phyloP scores from a whole-genome alignment of 2,329 filamentous ascomycete genomes.

The Calonectria henricotiae region DNA sequence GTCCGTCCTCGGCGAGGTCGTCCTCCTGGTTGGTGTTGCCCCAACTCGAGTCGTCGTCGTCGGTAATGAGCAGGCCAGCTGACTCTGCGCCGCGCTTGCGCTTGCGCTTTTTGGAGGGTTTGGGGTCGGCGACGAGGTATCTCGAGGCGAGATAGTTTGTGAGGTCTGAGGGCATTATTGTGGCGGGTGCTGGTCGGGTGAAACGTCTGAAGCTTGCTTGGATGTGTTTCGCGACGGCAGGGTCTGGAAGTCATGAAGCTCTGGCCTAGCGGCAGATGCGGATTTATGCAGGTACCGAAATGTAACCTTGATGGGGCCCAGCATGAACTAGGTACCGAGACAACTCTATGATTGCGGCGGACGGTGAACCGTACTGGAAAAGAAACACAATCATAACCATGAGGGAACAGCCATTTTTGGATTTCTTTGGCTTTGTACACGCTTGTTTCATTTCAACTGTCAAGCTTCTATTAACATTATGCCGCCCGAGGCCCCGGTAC shows the following conservation, averaged over 20 bases:
- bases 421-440: background rate
- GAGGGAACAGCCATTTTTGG: background rate
- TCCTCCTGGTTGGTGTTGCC: constrained; percentile 60
- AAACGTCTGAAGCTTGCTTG: constrained; percentile 16
- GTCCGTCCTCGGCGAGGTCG: constrained; percentile 71
- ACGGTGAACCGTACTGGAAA: no score
- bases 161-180: constrained; percentile 73
- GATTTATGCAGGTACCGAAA: constrained; percentile 51
- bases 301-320: constrained; percentile 23
- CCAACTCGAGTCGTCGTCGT: constrained; percentile 76
- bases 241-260: constrained; percentile 31
- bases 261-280: constrained; percentile 29
- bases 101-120: constrained; percentile 76
- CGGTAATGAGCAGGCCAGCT: constrained; percentile 75
- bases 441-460: background rate
- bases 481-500: constrained; percentile 32
- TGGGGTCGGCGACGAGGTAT: constrained; percentile 80
- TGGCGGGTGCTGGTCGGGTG: constrained; percentile 11
- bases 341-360: background rate
- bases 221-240: constrained; percentile 1
- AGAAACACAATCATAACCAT: background rate
- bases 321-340: constrained; percentile 18
- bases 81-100: constrained; percentile 67
- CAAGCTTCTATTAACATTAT: background rate
- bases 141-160: constrained; percentile 92